Evolutionary conservation across 257 asterid species (phyloP).

Genomic region (Fraxinus americana): DNA sequence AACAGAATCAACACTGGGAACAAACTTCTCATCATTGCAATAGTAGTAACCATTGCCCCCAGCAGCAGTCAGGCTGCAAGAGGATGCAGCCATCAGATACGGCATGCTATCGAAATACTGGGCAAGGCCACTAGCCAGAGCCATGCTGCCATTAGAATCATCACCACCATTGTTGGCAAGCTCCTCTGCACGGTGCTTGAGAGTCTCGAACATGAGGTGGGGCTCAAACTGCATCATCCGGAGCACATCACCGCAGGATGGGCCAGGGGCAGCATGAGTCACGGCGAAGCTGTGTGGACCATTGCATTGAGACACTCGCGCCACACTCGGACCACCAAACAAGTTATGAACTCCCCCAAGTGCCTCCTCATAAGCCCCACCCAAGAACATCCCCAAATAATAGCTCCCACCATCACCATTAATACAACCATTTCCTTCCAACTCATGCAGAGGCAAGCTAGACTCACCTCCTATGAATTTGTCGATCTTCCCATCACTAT

Average conservation of each 20-base stretch:
- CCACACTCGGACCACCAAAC: constrained; percentile 66
- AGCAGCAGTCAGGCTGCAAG: constrained; percentile 38
- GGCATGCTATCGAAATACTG: constrained; percentile 60
- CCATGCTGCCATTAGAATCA: constrained; percentile 25
- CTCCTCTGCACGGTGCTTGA: constrained; percentile 61
- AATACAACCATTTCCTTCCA: constrained; percentile 32
- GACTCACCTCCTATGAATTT: constrained; percentile 65
- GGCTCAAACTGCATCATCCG: constrained; percentile 70
- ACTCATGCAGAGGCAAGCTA: constrained; percentile 55
- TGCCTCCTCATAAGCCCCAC: constrained; percentile 82
- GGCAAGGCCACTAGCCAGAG: constrained; percentile 22
- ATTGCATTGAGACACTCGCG: constrained; percentile 55
- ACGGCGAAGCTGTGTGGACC: constrained; percentile 63
- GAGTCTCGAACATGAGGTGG: constrained; percentile 59
- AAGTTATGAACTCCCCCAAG: constrained; percentile 75
- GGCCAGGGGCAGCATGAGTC: constrained; percentile 56
- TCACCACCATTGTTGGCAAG: constrained; percentile 26
- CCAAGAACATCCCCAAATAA: constrained; percentile 68
- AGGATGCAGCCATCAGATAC: constrained; percentile 37
- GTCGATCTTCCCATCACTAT: constrained; percentile 59
- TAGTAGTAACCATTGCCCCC: constrained; percentile 32
- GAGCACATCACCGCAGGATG: constrained; percentile 63
- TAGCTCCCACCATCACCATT: constrained; percentile 34
- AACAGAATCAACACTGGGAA: constrained; percentile 28
- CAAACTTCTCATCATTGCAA: constrained; percentile 40